phyloP scores from a whole-genome alignment of 139 green algal genomes.

The Mychonastes homosphaera region DNA sequence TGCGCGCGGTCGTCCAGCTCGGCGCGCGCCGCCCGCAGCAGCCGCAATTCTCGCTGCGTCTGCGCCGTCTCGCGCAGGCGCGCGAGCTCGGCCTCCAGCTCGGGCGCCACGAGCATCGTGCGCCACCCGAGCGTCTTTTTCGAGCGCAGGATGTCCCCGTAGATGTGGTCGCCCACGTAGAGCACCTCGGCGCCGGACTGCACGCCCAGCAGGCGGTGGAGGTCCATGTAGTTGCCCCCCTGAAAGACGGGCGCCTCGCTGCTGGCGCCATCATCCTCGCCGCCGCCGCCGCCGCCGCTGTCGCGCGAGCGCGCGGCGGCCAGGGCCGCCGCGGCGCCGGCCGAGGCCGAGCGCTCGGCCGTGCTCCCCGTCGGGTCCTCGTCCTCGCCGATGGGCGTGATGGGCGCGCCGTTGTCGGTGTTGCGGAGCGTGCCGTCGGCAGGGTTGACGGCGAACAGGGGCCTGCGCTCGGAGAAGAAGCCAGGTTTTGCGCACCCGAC shows the following conservation, averaged over 20 bases:
- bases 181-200: slow-evolving; percentile 47
- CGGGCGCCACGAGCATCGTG: slow-evolving; percentile 94
- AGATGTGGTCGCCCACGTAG: slow-evolving; percentile 88
- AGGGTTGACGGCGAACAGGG: slow-evolving; percentile 57
- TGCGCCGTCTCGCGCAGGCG: not conserved
- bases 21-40: slow-evolving; percentile 56
- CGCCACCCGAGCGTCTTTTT: slow-evolving; percentile 79
- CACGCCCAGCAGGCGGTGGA: slow-evolving; percentile 83
- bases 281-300: too few relatives aligned
- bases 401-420: slow-evolving; percentile 79
- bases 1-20: slow-evolving; percentile 76
- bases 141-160: slow-evolving; percentile 64
- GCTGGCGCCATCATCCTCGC: slow-evolving; percentile 6
- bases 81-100: slow-evolving; percentile 79
- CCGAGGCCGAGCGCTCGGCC: not conserved
- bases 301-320: too few relatives aligned
- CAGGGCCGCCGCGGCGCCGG: not conserved
- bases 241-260: slow-evolving; percentile 25
- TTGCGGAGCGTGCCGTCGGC: slow-evolving; percentile 57
- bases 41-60: slow-evolving; percentile 44
- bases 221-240: slow-evolving; percentile 53
- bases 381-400: slow-evolving; percentile 65
- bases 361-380: too few relatives aligned
- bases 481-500: slow-evolving; percentile 55
- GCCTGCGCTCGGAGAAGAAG: slow-evolving; percentile 20